Conservation (phyloP, 1,284 basidiomycete species). For the Earliella scabrosa region DNA sequence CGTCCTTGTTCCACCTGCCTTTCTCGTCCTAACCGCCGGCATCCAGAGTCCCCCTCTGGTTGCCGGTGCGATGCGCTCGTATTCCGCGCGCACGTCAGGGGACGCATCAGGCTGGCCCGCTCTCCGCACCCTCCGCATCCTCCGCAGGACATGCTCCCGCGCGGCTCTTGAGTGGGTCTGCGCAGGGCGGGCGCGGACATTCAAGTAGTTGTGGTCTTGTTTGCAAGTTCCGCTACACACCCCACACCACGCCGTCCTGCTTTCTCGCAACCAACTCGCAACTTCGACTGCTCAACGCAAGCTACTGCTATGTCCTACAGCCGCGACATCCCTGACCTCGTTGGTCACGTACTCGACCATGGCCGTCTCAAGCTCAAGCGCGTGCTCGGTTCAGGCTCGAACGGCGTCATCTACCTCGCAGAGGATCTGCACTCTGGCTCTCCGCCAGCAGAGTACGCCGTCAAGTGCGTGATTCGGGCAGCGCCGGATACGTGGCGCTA, state of each 20-base stretch:
- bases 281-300: no score
- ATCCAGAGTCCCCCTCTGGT: background rate
- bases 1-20: background rate
- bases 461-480: conserved; percentile 36
- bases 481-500: conserved; percentile 38
- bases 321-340: conserved; percentile 26
- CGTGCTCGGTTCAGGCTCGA: conserved; percentile 88
- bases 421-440: conserved; percentile 51
- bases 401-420: conserved; percentile 93
- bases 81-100: conserved; percentile 10
- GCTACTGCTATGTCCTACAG: conserved; percentile 22
- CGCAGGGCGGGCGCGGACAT: background rate
- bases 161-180: background rate
- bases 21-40: conserved; percentile 5
- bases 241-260: background rate
- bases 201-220: background rate
- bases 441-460: conserved; percentile 31
- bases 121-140: no score
- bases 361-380: conserved; percentile 80
- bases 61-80: conserved; percentile 5
- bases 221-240: background rate
- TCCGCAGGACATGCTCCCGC: conserved; percentile 1
- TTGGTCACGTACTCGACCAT: conserved; percentile 74
- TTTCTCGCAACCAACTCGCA: no score
- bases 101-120: conserved; percentile 12